Base-by-base conservation (phyloP, 768 basidiomycete genomes). In the Suillus fuscotomentosus region DNA sequence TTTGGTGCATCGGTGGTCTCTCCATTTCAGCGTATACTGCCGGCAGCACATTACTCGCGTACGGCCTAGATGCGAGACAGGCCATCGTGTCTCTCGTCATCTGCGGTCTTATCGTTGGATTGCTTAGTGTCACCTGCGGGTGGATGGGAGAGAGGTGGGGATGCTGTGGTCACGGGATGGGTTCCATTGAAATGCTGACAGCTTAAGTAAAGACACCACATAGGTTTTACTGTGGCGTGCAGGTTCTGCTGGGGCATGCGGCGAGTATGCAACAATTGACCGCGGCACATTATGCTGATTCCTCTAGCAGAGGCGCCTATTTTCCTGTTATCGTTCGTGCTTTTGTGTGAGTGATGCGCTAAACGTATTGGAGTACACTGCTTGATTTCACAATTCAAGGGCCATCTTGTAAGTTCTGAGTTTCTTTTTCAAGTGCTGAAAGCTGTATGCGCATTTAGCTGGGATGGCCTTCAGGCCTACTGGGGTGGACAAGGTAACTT, bases 1-100 rank as follows among this genome's bases (percentile, higher is more conserved):
- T 71, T 62, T 73, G 72, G 72, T 67, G 71, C 31, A 69, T 68
- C 61, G 54, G 63, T 53, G 69, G 69, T 39, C 64, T 69, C 60
- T 68, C 64, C 57, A 69, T 68, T 47, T 61, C 63, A 45, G 67
- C 57, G 27, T 69, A 69, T 48, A 60, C 68, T 22, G 36, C 54
- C 20, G 68, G 68, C 45, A 68, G 67, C 42, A 69, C 68, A 61
- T 59, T 69, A 34, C 68, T 69, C 54, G 68, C 67, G 53, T 69
- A 69, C 38, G 68, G 68, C 7, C 61, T 69, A 48, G 65, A 67
- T 38, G 62, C 68, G 34, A 60, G 27, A 39, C 68, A 69, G 48
- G 63, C 68, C 31, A 65, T 69, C 38, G 67, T 54, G 31, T 24
- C 63, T 24, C 60, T 69, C 53, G 68, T 69, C 45, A 56, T 69